phyloP scores from a whole-genome alignment of 495 filamentous ascomycete species.

The Halenospora varia region DNA sequence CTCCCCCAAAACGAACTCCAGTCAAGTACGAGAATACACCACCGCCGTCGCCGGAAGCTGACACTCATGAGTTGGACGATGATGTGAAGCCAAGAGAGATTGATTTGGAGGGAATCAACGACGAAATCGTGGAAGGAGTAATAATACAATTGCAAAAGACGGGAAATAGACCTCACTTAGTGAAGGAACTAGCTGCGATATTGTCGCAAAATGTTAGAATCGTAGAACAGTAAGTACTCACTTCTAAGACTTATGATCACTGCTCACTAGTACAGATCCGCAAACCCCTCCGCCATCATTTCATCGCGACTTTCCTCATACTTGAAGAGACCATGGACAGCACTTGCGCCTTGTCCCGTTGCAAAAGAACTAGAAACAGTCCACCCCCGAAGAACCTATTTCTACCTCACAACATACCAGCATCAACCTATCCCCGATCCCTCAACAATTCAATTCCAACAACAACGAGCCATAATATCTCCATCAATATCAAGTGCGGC shows the following conservation, averaged over 20 bases:
- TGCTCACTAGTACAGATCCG: constrained; percentile 57
- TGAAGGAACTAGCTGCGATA: constrained; percentile 87
- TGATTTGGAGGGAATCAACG: constrained; percentile 84
- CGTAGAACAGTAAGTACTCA: constrained; percentile 77
- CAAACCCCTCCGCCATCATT: constrained; percentile 91
- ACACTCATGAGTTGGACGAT: constrained; percentile 17
- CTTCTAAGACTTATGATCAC: not conserved
- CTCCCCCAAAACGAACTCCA: constrained; percentile 39
- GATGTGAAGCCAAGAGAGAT: constrained; percentile 50
- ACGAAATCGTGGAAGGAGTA: constrained; percentile 91
- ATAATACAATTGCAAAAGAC: constrained; percentile 89
- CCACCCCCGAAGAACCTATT: constrained; percentile 93
- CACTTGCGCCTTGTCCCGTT: constrained; percentile 76
- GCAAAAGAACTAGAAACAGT: constrained; percentile 89
- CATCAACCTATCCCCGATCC: constrained; percentile 80
- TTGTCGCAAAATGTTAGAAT: constrained; percentile 71
- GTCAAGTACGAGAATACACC: constrained; percentile 70
- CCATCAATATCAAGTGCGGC: constrained; percentile 77
- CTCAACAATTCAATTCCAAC: constrained; percentile 40
- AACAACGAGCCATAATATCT: constrained; percentile 56
- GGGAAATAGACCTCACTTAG: constrained; percentile 86
- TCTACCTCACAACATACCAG: constrained; percentile 81
- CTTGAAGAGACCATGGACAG: constrained; percentile 83
- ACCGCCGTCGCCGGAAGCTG: constrained; percentile 69
- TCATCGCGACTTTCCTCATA: constrained; percentile 87